Evolutionary conservation across 78 protist species (phyloP).

Genomic region (Dictyostelium brefeldianum): DNA sequence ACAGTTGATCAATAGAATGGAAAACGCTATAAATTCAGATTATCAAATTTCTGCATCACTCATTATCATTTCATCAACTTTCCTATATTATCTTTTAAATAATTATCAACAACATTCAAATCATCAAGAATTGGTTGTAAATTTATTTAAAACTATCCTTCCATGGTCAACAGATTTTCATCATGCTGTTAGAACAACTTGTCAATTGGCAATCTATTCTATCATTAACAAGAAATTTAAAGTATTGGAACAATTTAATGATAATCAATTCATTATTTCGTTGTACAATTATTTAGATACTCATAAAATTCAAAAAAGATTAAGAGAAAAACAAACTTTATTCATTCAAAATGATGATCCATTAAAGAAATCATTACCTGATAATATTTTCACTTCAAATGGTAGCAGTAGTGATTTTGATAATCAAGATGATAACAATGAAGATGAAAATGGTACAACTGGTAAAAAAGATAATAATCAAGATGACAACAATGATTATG

Average conservation of each 20-base stretch:
- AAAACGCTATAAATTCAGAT: slow-evolving; percentile 17
- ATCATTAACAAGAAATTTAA: slow-evolving; percentile 41
- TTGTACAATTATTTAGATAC: slow-evolving; percentile 53
- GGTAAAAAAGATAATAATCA: background rate
- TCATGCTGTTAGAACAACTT: slow-evolving; percentile 77
- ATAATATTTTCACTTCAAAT: slow-evolving; percentile 5
- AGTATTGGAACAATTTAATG: slow-evolving; percentile 43
- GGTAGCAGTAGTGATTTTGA: background rate
- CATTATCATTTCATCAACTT: slow-evolving; percentile 51
- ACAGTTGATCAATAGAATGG: slow-evolving; percentile 17
- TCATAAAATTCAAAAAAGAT: slow-evolving; percentile 37
- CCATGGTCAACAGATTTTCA: slow-evolving; percentile 81
- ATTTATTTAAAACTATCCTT: slow-evolving; percentile 34
- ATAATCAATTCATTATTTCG: slow-evolving; percentile 14
- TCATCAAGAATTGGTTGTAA: background rate
- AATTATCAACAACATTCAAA: slow-evolving; percentile 4
- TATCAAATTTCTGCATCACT: slow-evolving; percentile 69
- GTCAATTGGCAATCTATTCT: slow-evolving; percentile 64
- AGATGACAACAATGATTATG: slow-evolving; percentile 29
- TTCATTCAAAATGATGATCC: slow-evolving; percentile 80
- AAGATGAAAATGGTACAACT: background rate
- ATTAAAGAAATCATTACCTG: slow-evolving; percentile 26
- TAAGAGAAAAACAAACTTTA: slow-evolving; percentile 75
- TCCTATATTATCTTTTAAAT: slow-evolving; percentile 52
- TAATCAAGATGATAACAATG: background rate